Base-by-base conservation (phyloP, 2,329 filamentous ascomycete species). In the Aspergillus fischeri region DNA sequence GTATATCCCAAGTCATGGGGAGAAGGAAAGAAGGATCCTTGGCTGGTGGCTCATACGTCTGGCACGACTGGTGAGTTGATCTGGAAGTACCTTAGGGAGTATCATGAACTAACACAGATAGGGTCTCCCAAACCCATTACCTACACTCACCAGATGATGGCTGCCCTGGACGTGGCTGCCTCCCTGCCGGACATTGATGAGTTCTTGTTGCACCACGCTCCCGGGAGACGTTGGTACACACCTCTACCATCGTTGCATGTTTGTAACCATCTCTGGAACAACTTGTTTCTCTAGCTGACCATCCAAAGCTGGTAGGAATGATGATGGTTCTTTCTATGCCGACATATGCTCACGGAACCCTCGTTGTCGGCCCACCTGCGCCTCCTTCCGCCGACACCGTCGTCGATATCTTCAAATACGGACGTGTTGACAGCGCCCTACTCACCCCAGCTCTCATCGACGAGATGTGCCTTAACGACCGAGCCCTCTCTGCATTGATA, bases 1-100 rank as follows among this genome's bases (percentile, higher is more conserved):
- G 53, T 54, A 4, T 70, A 69, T 45, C 51, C 53, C 10, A 68
- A 66, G 52, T 58, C 65, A 4, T 70, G 64, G 66, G 61, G 61
- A 20, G 65, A 68, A 38, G 66, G 60, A 6, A 65, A 62, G 51
- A 53, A 65, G 14, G 66, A 70, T 49, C 67, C 67, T 1, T 70
- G 67, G 62, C 48, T 70, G 48, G 63, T 68, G 1, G 64, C 66
- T 24, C 67, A 69, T 42, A 69, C 67, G 3, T 68, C 66, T 2
- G 67, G 65, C 14, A 68, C 67, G n/a, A 70, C 67, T 11, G 65
- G 67, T 61, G 9, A 20, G 41, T 21, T 17, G 14, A 38, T 38
- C 14, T 1, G 4, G 14, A 38, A 17, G 32, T 17, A 17, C 2
- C 3, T 7, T 3, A 1, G 32, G 2, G 1, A 17, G 32, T 7